Percentiles rank a stretch among this genome's conserved stretches.
Evolutionary conservation across 1,284 basidiomycete genomes (phyloP).

Genomic region (Sphagnurus paluster): DNA sequence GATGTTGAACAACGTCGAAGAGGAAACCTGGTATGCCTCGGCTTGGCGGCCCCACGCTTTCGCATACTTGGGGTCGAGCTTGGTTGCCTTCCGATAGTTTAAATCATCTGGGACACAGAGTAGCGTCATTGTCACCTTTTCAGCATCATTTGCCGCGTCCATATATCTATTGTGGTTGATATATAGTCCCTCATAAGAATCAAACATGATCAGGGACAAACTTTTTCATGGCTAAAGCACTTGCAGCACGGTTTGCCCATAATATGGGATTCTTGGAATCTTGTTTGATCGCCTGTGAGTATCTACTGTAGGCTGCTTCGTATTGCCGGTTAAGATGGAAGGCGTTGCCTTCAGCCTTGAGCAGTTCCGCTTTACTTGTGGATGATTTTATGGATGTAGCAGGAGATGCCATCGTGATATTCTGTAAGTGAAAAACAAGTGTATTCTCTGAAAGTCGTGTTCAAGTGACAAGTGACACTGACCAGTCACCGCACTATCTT

Average conservation of each 20-base stretch:
- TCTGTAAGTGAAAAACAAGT: too few relatives aligned
- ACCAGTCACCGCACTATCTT: too few relatives aligned
- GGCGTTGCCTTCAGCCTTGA: too few relatives aligned
- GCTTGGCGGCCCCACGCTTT: conserved; percentile 35
- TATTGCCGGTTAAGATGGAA: conserved; percentile 26
- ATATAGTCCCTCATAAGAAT: not conserved
- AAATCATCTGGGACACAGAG: not conserved
- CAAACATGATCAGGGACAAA: conserved; percentile 8
- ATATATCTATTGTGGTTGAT: conserved; percentile 28
- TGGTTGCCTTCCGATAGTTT: conserved; percentile 24
- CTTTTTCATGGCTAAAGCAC: conserved; percentile 30
- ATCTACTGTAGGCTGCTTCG: conserved; percentile 28
- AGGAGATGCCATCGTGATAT: too few relatives aligned
- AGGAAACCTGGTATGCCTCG: conserved; percentile 25
- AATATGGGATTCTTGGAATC: conserved; percentile 31
- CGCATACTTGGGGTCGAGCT: conserved; percentile 31
- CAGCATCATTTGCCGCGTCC: conserved; percentile 27
- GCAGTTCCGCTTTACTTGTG: too few relatives aligned
- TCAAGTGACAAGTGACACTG: too few relatives aligned
- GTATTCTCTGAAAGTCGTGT: too few relatives aligned
- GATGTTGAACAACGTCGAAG: not conserved
- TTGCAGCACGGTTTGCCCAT: conserved; percentile 36
- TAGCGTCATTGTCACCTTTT: too few relatives aligned
- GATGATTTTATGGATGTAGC: too few relatives aligned
- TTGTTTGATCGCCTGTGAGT: conserved; percentile 31